Conservation (phyloP, 176 grass and related monocot genomes). For the Poa annua region DNA sequence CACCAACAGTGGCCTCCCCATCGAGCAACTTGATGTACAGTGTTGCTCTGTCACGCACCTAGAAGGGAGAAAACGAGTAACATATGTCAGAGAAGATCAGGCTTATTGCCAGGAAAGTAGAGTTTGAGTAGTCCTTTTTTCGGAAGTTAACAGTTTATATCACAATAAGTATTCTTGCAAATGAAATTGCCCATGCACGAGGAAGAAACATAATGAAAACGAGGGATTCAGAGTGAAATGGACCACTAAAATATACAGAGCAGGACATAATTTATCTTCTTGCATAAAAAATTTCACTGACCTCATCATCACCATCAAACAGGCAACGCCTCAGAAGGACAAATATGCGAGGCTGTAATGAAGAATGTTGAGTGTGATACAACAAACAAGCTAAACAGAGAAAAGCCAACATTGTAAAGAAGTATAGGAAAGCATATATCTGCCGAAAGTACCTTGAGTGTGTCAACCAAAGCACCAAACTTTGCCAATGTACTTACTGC, state of each 20-base stretch:
- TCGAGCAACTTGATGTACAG: constrained; percentile 82
- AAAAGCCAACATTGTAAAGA: constrained; percentile 9
- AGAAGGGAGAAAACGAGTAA: constrained; percentile 13
- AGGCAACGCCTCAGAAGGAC: constrained; percentile 92
- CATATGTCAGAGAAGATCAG: constrained; percentile 24
- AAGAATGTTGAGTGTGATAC: constrained; percentile 36
- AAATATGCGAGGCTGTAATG: constrained; percentile 95
- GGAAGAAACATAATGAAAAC: constrained; percentile 14
- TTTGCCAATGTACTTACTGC: constrained; percentile 97
- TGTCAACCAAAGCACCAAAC: constrained; percentile 89
- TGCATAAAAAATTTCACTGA: constrained; percentile 39
- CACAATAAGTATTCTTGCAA: neutral
- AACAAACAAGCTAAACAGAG: neutral
- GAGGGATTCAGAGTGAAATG: neutral
- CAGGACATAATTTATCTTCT: constrained; percentile 6
- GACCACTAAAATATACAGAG: constrained; percentile 13
- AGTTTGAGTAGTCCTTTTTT: constrained; percentile 6
- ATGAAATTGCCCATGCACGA: constrained; percentile 29
- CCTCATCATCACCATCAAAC: constrained; percentile 99
- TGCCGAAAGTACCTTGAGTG: constrained; percentile 74
- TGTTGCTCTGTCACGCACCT: constrained; percentile 95
- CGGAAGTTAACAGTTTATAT: constrained; percentile 9
- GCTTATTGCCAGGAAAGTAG: neutral
- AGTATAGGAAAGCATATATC: constrained; percentile 18
- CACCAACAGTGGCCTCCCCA: constrained; percentile 70